phyloP scores from a whole-genome alignment of 352 stramenopile genomes.

The Phytophthora constricta region DNA sequence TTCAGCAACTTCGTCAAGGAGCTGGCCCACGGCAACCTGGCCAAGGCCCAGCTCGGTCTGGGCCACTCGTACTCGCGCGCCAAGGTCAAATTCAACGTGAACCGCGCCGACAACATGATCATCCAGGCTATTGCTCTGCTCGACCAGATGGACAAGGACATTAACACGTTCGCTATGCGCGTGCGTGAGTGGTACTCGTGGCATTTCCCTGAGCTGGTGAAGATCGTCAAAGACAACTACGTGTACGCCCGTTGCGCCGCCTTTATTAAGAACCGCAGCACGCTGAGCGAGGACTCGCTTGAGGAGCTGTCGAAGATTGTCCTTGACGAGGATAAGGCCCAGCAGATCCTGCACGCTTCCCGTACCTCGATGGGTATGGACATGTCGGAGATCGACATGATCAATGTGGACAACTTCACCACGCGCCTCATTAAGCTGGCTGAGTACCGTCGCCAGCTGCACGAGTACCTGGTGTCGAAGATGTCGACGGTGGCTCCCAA shows the following conservation, averaged over 20 bases:
- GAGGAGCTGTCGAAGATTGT: constrained; percentile 93
- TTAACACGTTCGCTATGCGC: constrained; percentile 99
- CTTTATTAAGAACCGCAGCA: constrained; percentile 96
- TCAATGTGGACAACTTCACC: constrained; percentile 99
- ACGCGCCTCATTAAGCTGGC: constrained; percentile 98
- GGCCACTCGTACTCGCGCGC: constrained; percentile 99
- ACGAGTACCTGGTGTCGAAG: constrained; percentile 96
- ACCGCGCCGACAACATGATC: constrained; percentile 99
- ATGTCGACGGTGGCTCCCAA: constrained; percentile 99
- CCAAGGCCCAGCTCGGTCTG: constrained; percentile 98
- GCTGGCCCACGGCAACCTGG: constrained; percentile 94
- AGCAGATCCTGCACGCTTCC: constrained; percentile 95
- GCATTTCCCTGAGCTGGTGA: constrained; percentile 99
- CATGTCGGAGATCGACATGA: constrained; percentile 99
- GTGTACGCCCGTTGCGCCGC: constrained; percentile 97
- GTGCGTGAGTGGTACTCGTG: constrained; percentile 99
- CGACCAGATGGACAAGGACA: constrained; percentile 99
- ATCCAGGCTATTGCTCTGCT: constrained; percentile 99
- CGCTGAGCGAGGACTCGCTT: constrained; percentile 81
- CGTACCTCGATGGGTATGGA: constrained; percentile 99
- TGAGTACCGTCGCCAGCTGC: constrained; percentile 97
- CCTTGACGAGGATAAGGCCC: constrained; percentile 96
- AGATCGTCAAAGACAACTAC: constrained; percentile 99
- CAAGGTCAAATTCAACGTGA: constrained; percentile 99
- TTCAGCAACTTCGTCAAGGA: constrained; percentile 98